Conservation (phyloP, 2,329 filamentous ascomycete genomes). For the Calonectria pseudoreteaudii region DNA sequence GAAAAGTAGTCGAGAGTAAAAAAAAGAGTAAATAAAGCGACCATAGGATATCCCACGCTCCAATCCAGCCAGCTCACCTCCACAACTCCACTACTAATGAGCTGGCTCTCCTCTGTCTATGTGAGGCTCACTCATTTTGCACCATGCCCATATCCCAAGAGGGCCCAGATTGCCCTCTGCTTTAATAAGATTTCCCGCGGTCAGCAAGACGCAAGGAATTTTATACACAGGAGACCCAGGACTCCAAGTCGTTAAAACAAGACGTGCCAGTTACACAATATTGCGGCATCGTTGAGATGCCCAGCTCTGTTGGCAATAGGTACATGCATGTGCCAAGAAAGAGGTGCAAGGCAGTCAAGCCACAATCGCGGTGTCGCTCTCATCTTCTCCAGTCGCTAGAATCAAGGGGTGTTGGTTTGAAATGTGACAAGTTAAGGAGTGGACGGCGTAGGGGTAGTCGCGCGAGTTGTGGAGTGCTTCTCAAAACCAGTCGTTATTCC, state of each 20-base stretch:
- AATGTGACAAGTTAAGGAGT: constrained; percentile 50
- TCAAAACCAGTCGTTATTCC: constrained; percentile 47
- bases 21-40: constrained; percentile 47
- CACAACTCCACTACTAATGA: constrained; percentile 21
- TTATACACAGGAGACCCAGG: constrained; percentile 41
- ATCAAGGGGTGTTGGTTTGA: constrained; percentile 39
- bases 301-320: constrained; percentile 19
- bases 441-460: constrained; percentile 52
- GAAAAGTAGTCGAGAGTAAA: constrained; percentile 42
- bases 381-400: constrained; percentile 43
- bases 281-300: constrained; percentile 26
- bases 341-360: constrained; percentile 24
- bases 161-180: constrained; percentile 32
- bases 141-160: constrained; percentile 38
- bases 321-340: not conserved
- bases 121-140: constrained; percentile 34
- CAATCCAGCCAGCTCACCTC: constrained; percentile 29
- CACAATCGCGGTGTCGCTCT: constrained; percentile 29
- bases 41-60: constrained; percentile 42
- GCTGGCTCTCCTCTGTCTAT: constrained; percentile 32
- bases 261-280: constrained; percentile 36
- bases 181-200: constrained; percentile 32
- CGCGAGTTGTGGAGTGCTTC: constrained; percentile 40
- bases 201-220: constrained; percentile 20
- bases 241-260: constrained; percentile 37